Conservation (phyloP, 129 eudicot genomes). For the Smallanthus sonchifolius region DNA sequence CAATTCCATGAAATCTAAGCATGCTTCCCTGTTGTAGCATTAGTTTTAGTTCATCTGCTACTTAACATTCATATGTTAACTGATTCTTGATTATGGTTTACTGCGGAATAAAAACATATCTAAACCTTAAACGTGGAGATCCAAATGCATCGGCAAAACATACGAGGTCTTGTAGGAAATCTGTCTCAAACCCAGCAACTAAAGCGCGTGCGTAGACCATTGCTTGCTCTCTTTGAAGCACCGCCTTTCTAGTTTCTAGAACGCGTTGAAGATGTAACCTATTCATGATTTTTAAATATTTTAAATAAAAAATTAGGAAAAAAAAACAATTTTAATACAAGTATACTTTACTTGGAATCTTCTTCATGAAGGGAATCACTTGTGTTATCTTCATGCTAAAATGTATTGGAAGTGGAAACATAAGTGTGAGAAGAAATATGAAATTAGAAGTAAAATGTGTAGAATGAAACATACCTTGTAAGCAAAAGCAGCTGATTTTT, state of each 20-base stretch:
- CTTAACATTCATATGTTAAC: background rate
- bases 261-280: constrained; percentile 79
- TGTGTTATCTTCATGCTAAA: constrained; percentile 38
- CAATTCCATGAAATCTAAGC: constrained; percentile 59
- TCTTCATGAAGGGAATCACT: constrained; percentile 48
- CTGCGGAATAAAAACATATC: background rate
- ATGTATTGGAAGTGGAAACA: constrained; percentile 15
- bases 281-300: background rate
- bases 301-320: background rate
- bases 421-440: constrained; percentile 3
- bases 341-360: constrained; percentile 55
- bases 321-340: background rate
- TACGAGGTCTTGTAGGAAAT: constrained; percentile 54
- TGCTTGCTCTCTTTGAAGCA: constrained; percentile 84
- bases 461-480: constrained; percentile 42
- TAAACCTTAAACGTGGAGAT: constrained; percentile 79
- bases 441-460: background rate
- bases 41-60: background rate
- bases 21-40: constrained; percentile 64
- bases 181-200: constrained; percentile 76
- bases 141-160: constrained; percentile 83
- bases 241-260: constrained; percentile 67
- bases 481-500: constrained; percentile 23
- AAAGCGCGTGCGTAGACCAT: constrained; percentile 93
- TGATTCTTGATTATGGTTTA: constrained; percentile 12